These are phyloP conservation scores for Podila horticola DNA, from an alignment of 192 early-diverging fungal species.

Conservation along the genomic window DNA sequence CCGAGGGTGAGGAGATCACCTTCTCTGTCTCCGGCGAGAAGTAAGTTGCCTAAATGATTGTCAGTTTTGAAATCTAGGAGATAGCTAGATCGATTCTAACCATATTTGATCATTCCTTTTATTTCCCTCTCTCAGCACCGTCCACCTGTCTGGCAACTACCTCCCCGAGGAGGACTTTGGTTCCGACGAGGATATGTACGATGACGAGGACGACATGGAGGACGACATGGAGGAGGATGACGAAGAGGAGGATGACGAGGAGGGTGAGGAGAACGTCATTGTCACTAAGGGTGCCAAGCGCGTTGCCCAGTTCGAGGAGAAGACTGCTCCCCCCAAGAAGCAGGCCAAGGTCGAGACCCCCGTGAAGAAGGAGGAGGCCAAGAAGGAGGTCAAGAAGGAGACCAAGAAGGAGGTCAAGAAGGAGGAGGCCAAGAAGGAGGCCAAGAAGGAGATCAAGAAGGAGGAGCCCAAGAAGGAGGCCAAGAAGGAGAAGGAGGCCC, in stretches of 20 bases:
- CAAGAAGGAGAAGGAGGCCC: constrained; percentile 57
- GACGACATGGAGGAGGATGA: constrained; percentile 52
- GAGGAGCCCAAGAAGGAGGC: constrained; percentile 57
- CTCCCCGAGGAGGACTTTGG: constrained; percentile 61
- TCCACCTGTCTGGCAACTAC: constrained; percentile 83
- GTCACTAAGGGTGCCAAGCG: constrained; percentile 57
- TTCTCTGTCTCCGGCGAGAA: constrained; percentile 72
- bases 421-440: constrained; percentile 30
- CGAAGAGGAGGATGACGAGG: constrained; percentile 54
- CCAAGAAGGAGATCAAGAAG: constrained; percentile 57
- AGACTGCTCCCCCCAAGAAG: constrained; percentile 50
- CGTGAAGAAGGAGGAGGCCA: constrained; percentile 32
- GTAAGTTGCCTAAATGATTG: constrained; percentile 20
- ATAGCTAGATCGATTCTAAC: not conserved
- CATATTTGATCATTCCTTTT: not conserved
- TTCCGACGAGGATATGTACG: constrained; percentile 50
- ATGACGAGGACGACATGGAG: constrained; percentile 52
- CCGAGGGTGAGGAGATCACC: constrained; percentile 82
- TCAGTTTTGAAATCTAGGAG: not conserved
- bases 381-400: constrained; percentile 55
- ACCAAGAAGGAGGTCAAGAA: constrained; percentile 42
- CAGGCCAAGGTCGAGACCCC: constrained; percentile 33
- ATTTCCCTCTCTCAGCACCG: constrained; percentile 29
- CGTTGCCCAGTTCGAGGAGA: constrained; percentile 51
- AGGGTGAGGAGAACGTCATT: constrained; percentile 48